Conservation (phyloP, 2,329 filamentous ascomycete genomes). For the Rhynchosporium agropyri region DNA sequence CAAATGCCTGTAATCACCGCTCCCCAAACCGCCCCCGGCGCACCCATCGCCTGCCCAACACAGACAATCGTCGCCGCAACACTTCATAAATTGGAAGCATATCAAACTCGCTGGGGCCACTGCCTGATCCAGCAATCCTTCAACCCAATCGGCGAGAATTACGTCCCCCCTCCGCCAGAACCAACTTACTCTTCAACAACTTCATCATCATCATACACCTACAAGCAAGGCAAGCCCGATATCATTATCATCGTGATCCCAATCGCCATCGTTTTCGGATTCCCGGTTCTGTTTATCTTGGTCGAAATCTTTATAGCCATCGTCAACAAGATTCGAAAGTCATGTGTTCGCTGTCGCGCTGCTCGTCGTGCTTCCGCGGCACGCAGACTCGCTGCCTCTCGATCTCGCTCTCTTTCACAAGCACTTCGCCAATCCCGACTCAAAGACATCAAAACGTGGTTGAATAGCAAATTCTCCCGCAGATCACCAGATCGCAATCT, state of each 20-base stretch:
- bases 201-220: not conserved
- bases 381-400: too few species aligned
- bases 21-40: not conserved
- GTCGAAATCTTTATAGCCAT: too few species aligned
- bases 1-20: not conserved
- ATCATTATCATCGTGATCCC: too few species aligned
- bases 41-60: not conserved
- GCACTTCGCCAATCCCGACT: too few species aligned
- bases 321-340: too few species aligned
- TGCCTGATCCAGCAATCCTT: conserved; percentile 5
- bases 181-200: too few species aligned
- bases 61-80: not conserved
- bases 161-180: too few species aligned
- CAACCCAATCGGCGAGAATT: not conserved
- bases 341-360: too few species aligned
- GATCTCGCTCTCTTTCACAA: too few species aligned
- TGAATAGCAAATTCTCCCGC: not conserved
- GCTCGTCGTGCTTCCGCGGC: too few species aligned
- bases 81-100: not conserved
- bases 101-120: not conserved
- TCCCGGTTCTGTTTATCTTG: too few species aligned
- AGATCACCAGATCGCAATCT: not conserved
- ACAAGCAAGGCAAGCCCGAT: too few species aligned
- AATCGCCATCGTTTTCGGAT: not conserved
- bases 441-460: not conserved